Evolutionary conservation across 495 filamentous ascomycete genomes (phyloP), one percentile per base, ranked within the genome.

Genomic region (Cudoniella acicularis): DNA sequence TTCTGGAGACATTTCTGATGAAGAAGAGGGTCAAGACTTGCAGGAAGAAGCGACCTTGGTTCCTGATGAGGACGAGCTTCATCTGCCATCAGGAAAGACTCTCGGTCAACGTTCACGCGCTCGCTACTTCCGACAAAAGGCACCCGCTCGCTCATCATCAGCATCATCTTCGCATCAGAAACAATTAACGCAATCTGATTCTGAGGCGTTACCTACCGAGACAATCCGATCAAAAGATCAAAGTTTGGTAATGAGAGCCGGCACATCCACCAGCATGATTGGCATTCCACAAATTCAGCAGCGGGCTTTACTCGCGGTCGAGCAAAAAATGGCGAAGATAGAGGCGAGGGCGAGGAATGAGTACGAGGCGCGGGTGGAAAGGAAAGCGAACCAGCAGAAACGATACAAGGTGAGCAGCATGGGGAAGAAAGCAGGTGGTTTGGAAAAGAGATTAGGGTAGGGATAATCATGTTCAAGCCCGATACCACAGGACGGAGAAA

Each of bases 61-160:
- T 13, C 10, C 42, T 11, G 54, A 56, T 59, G 63, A 57, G 8
- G 46, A 65, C n/a, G 54, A 61, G 24, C 62, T 66, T 23, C 65
- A 61, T 49, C 51, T 74, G 17, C 63, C 67, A 10, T 71, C 72
- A n/a, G 72, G 72, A 22, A 72, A 63, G 43, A 42, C 66, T 10
- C 43, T 72, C n/a, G 60, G 45, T 20, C 62, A 65, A 42, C 70
- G 66, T 13, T 63, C 54, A 21, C 53, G 20, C 13, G 17, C 59
- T 25, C 54, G 56, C 23, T 30, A 43, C n/a, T 55, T 24, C 21
- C 62, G 52, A n/a, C 18, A 54, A 52, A 11, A 42, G 63, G 54
- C 27, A 20, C 26, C 54, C n/a, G 22, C 21, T 17, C 51, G 49
- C 45, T 23, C 45, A 11, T 55, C 36, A 54, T 41, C 45, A 17